Base-by-base conservation (phyloP, 139 green algal genomes). In the Chara braunii region DNA sequence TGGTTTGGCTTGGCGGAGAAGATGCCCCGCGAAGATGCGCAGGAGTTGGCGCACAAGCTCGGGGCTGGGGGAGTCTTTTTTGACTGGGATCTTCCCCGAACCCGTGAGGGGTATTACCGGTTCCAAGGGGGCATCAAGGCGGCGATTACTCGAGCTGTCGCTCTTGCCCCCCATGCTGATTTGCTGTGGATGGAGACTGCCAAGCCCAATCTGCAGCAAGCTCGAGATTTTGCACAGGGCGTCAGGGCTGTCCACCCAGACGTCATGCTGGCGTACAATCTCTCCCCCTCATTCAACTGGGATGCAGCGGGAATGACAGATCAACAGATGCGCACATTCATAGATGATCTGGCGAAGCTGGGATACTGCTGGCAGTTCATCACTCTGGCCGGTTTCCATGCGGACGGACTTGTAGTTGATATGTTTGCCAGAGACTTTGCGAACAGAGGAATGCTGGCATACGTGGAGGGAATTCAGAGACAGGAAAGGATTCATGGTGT, bases 241-340 rank as follows among this genome's bases (percentile, higher is more conserved):
- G 86, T 95, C 54, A 85, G 86, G 43, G 81, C 80, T 51, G 82
- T 88, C 75, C 90, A 78, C 83, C 88, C 88, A 31, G 80, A 80
- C 77, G 90, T 90, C 82, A 78, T 95, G 77, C 78, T 95, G 59
- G 86, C 88, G 4, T 95, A 95, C 86, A 95, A 95, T 84, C 90
- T 88, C 83, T 89, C 81, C 11, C 88, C 88, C 23, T 88, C 79
- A 28, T 95, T 95, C 86, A 95, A 95, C 86, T 95, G 88, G 88
- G 83, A 88, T 14, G 68, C 68, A 6, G 31, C 64, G 18, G 64
- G 64, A 44, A 74, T 74, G 64, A 74, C 5, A 7, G 77, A 86
- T 84, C 60, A 61, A 2, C 59, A 85, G 53, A 95, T 95, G 32
- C 83, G 81, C 18, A 74, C 53, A 26, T 95, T 93, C 87, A 88